Evolutionary conservation across 2,329 filamentous ascomycete species (phyloP).

Genomic region (Balansia obtecta): DNA sequence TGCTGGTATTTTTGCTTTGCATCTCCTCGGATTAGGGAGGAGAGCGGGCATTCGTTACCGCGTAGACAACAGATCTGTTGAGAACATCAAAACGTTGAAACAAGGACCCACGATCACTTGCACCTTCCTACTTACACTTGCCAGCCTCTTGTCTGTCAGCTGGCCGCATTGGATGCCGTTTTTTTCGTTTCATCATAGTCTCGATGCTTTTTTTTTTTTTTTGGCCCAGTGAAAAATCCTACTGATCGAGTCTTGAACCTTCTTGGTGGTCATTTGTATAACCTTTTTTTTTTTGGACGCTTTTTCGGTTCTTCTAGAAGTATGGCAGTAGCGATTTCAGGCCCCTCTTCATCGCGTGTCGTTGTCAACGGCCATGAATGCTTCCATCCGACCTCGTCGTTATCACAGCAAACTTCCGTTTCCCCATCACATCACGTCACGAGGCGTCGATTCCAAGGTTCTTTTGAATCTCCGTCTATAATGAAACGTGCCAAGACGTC

Average conservation of each 20-base stretch:
- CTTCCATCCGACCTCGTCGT: background rate
- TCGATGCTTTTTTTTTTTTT: slow-evolving; percentile 19
- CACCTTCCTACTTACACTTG: slow-evolving; percentile 1
- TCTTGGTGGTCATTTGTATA: slow-evolving; percentile 24
- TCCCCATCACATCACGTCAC: background rate
- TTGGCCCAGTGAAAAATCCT: slow-evolving; percentile 19
- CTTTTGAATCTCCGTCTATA: background rate
- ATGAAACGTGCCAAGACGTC: too few relatives aligned
- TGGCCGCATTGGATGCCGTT: slow-evolving; percentile 7
- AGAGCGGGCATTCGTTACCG: too few relatives aligned
- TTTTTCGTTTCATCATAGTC: slow-evolving; percentile 24
- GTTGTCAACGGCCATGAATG: background rate
- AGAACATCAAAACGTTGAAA: background rate
- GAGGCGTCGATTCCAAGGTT: background rate
- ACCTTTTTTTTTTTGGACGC: slow-evolving; percentile 21
- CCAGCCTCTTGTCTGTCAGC: background rate
- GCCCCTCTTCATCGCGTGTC: slow-evolving; percentile 11
- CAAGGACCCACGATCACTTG: background rate
- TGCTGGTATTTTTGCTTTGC: background rate
- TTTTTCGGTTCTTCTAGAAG: slow-evolving; percentile 15
- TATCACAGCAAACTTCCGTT: background rate
- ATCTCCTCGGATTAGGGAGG: background rate
- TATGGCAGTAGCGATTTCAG: slow-evolving; percentile 22
- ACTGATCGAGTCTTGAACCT: slow-evolving; percentile 15
- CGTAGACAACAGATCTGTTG: background rate